Percentiles rank a stretch among this genome's conserved stretches.
Evolutionary conservation across 2,329 filamentous ascomycete genomes (phyloP).

Genomic region (Gnomoniopsis smithogilvyi): DNA sequence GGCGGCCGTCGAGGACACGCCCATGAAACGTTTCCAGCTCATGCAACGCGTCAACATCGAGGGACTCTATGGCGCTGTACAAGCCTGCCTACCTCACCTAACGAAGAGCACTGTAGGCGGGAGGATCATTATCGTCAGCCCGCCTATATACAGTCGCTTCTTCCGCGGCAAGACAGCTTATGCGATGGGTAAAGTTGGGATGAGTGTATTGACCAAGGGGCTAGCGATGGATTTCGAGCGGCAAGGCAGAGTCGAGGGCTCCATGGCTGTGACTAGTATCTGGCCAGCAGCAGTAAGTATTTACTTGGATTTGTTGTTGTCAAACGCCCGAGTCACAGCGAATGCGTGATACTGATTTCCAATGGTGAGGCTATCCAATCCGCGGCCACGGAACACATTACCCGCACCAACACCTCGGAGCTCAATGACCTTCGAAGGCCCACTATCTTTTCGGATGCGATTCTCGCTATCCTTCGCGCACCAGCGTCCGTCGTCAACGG

Average conservation of each 20-base stretch:
- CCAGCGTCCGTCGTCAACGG: conserved; percentile 65
- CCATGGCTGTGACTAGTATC: conserved; percentile 63
- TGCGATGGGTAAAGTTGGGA: conserved; percentile 73
- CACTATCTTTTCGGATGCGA: conserved; percentile 76
- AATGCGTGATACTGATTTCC: not conserved
- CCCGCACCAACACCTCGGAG: conserved; percentile 40
- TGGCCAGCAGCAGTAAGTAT: conserved; percentile 72
- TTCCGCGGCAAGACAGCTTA: conserved; percentile 85
- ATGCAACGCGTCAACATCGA: conserved; percentile 75
- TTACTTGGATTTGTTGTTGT: too few relatives aligned
- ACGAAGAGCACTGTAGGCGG: conserved; percentile 47
- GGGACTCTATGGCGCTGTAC: conserved; percentile 70
- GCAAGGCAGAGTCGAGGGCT: conserved; percentile 50
- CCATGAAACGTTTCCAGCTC: conserved; percentile 71
- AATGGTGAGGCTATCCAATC: conserved; percentile 60
- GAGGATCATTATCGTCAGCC: conserved; percentile 74
- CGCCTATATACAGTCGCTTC: conserved; percentile 82
- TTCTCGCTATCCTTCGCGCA: conserved; percentile 66
- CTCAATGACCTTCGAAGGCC: conserved; percentile 62
- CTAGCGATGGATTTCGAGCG: conserved; percentile 77
- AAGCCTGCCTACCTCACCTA: conserved; percentile 67
- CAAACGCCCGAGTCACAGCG: not conserved
- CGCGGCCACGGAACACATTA: conserved; percentile 63
- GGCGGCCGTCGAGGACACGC: conserved; percentile 70
- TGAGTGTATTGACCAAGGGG: conserved; percentile 79